These are phyloP conservation scores for Trametes polyzona DNA, from an alignment of 1,284 basidiomycete genomes.

Conservation along the genomic window DNA sequence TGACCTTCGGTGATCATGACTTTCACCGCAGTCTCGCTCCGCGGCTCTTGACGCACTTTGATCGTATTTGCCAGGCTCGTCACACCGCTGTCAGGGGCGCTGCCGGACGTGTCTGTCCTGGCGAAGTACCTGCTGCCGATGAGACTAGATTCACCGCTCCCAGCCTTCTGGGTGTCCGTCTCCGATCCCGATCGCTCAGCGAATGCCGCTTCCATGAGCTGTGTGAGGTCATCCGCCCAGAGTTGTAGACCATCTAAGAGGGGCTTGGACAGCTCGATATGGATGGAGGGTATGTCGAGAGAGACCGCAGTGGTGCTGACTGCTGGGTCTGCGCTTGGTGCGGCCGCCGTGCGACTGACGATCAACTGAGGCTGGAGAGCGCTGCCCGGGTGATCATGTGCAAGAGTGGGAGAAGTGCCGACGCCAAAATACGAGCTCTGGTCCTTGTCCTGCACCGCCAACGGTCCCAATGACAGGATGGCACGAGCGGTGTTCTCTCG, in stretches of 20 bases:
- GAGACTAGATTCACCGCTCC: constrained; percentile 66
- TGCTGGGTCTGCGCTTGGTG: constrained; percentile 10
- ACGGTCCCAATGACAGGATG: constrained; percentile 38
- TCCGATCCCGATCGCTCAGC: constrained; percentile 25
- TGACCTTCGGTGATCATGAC: constrained; percentile 61
- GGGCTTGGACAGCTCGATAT: constrained; percentile 64
- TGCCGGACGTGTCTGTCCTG: constrained; percentile 51
- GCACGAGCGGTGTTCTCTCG: constrained; percentile 36
- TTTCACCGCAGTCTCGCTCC: constrained; percentile 55
- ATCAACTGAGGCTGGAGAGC: constrained; percentile 13
- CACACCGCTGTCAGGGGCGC: constrained; percentile 42
- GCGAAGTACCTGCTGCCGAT: constrained; percentile 86
- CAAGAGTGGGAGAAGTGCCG: constrained; percentile 14
- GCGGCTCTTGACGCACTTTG: constrained; percentile 29
- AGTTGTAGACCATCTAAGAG: constrained; percentile 79
- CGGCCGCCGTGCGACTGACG: constrained; percentile 7
- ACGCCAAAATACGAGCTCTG: constrained; percentile 15
- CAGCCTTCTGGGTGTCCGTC: constrained; percentile 37
- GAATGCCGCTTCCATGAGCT: constrained; percentile 55
- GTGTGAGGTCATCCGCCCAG: constrained; percentile 83
- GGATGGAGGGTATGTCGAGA: constrained; percentile 67
- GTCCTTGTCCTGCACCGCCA: constrained; percentile 8
- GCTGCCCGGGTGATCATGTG: constrained; percentile 1
- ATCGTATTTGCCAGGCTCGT: constrained; percentile 30
- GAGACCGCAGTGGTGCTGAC: constrained; percentile 48